Evolutionary conservation across 257 asterid species (phyloP), one percentile per base, ranked within the genome.

Genomic region (Haberlea rhodopensis): DNA sequence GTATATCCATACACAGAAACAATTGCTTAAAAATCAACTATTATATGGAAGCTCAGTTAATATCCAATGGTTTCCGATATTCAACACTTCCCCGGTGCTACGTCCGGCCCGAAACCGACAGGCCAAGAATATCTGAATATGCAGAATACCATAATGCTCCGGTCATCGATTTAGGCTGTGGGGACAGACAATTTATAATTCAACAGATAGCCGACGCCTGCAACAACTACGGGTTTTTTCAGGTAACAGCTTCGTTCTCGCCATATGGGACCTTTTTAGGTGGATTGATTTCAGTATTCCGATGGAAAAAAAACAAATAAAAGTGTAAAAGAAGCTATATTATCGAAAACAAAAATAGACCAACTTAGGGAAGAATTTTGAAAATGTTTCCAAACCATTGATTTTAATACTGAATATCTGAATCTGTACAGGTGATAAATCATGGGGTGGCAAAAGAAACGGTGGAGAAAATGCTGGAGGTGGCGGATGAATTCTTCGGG

Each of bases 71-170:
- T 15, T 27, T 65, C 46, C 71, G 58, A 1, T 60, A 74, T 66
- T 53, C 82, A 2, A 75, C 75, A 62, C 80, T 91, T 21, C 98
- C 98, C 5, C 64, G 25, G 22, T 80, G 77, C 69, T 91, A 88
- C 67, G 74, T 91, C 77, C 95, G 96, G 1, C 90, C 95, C 18
- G 90, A 72, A 66, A 73, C 82, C 66, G 92, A 91, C 1, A 45
- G 98, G 61, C 98, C 98, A 1, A 77, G 64, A 0, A 72, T 79
- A 7, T 72, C 80, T 0, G 81, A 85, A 61, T 85, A 81, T 11
- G 62, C 65, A 1, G 82, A 80, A 21, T 86, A 73, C 34, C 70
- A 81, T 23, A 66, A 82, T 56, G 87, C 94, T 57, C 98, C 98
- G 0, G 23, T 91, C 63, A 73, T 91, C 28, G 95, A 91, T 66